A percentile compares a stretch with the other conserved stretches of the same genome.
Conservation (phyloP, 345 rosid genomes). For the Turritis glabra region DNA sequence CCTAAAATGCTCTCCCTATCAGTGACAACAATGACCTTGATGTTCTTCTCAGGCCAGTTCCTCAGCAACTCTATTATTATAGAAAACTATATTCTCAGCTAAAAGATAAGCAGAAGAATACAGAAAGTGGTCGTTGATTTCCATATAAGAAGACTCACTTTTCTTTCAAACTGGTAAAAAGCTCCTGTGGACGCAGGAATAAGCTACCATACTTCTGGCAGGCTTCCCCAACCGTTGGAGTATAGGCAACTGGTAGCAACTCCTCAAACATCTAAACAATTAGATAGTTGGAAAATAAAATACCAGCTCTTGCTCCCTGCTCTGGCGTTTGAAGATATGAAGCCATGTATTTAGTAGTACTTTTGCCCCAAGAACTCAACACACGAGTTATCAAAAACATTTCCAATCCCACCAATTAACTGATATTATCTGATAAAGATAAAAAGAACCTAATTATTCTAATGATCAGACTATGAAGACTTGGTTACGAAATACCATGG, state of each 20-base stretch:
- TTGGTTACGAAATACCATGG: too few relatives aligned
- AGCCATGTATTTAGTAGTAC: constrained; percentile 88
- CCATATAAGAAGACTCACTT: constrained; percentile 48
- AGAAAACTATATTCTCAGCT: background rate
- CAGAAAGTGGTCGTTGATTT: background rate
- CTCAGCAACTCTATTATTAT: constrained; percentile 65
- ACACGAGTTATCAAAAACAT: constrained; percentile 11
- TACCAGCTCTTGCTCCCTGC: constrained; percentile 87
- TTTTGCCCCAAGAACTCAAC: constrained; percentile 42
- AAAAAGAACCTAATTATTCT: too few relatives aligned
- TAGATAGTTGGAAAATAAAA: background rate
- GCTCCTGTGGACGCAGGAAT: constrained; percentile 95
- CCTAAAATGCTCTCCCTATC: constrained; percentile 97
- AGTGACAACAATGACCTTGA: constrained; percentile 94
- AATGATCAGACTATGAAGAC: too few relatives aligned
- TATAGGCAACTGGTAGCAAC: constrained; percentile 89
- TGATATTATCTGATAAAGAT: background rate
- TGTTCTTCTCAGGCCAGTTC: constrained; percentile 95
- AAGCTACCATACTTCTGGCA: constrained; percentile 98
- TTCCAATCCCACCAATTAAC: constrained; percentile 5
- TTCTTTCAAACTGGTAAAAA: constrained; percentile 89
- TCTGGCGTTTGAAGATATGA: constrained; percentile 70
- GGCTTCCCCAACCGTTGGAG: constrained; percentile 99
- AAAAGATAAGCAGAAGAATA: constrained; percentile 12
- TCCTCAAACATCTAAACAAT: constrained; percentile 51